A percentile compares a stretch with the other conserved stretches of the same genome.
phyloP scores from a whole-genome alignment of 2,329 filamentous ascomycete genomes.

The Coniochaeta sp. region DNA sequence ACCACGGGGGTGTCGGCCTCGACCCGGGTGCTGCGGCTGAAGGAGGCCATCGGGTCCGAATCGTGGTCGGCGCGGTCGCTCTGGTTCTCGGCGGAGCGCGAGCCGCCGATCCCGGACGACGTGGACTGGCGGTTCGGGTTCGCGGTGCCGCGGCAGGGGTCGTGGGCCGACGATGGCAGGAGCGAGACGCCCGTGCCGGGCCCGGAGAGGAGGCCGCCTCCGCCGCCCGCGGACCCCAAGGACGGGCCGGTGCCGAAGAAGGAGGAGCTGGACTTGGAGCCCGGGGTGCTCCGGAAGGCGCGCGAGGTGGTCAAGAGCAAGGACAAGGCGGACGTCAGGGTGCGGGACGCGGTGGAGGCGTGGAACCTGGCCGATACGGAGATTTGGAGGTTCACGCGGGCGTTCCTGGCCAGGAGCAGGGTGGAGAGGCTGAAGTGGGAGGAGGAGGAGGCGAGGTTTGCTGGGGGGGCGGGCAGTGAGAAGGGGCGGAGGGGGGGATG shows the following conservation, averaged over 20 bases:
- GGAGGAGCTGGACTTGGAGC: slow-evolving; percentile 47
- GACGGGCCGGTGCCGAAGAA: slow-evolving; percentile 43
- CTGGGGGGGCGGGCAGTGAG: slow-evolving; percentile 50
- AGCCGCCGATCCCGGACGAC: slow-evolving; percentile 50
- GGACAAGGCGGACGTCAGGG: slow-evolving; percentile 31
- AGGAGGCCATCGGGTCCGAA: slow-evolving; percentile 70
- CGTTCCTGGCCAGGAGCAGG: slow-evolving; percentile 54
- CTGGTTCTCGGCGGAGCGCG: slow-evolving; percentile 70
- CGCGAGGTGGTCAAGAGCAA: slow-evolving; percentile 31
- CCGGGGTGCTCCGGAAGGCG: slow-evolving; percentile 26
- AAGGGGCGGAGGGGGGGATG: slow-evolving; percentile 21
- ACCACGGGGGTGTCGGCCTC: slow-evolving; percentile 54
- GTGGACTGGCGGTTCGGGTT: slow-evolving; percentile 91
- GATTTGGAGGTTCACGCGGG: slow-evolving; percentile 67
- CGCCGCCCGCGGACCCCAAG: slow-evolving; percentile 32
- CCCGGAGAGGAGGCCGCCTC: slow-evolving; percentile 46
- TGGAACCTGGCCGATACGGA: slow-evolving; percentile 69
- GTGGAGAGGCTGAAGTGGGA: slow-evolving; percentile 64
- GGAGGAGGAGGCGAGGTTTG: slow-evolving; percentile 58
- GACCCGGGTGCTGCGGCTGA: slow-evolving; percentile 65
- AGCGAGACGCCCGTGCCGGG: slow-evolving; percentile 51
- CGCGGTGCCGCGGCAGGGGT: slow-evolving; percentile 51
- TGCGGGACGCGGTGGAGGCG: slow-evolving; percentile 51
- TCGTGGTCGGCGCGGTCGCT: slow-evolving; percentile 57
- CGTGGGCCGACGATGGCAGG: slow-evolving; percentile 36